Conservation (phyloP, 106 monocot species). For the Dioscorea zingiberensis region DNA sequence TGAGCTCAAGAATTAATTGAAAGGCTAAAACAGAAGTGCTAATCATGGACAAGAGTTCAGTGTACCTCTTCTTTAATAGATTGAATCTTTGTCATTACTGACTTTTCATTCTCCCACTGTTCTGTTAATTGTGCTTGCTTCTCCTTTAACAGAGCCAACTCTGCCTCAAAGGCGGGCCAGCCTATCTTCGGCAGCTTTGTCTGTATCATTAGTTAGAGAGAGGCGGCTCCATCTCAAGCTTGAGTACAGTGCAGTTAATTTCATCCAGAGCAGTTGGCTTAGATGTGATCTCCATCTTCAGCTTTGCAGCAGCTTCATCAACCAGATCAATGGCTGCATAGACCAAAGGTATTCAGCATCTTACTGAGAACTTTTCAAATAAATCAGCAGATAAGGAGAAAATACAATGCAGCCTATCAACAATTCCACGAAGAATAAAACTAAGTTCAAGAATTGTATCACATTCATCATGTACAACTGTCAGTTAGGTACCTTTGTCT, state of each 20-base stretch:
- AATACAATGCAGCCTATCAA: too few relatives aligned
- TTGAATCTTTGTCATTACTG: constrained; percentile 84
- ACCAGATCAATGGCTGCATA: constrained; percentile 92
- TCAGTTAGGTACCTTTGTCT: constrained; percentile 69
- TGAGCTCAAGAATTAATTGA: too few relatives aligned
- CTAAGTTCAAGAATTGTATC: too few relatives aligned
- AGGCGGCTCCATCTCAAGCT: constrained; percentile 98
- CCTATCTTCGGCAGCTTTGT: constrained; percentile 94
- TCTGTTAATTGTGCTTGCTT: constrained; percentile 79
- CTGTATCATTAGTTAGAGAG: constrained; percentile 90
- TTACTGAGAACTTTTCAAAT: too few relatives aligned
- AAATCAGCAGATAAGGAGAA: too few relatives aligned
- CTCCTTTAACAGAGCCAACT: constrained; percentile 65
- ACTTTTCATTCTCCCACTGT: constrained; percentile 98
- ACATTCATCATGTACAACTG: too few relatives aligned
- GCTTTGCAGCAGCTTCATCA: constrained; percentile 98
- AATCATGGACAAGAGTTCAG: neutral
- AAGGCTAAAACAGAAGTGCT: too few relatives aligned
- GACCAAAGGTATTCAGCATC: neutral
- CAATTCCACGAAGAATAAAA: too few relatives aligned
- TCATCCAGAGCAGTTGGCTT: constrained; percentile 96
- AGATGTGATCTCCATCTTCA: constrained; percentile 99
- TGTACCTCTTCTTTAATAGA: constrained; percentile 97
- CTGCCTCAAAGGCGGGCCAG: constrained; percentile 73
- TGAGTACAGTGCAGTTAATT: constrained; percentile 91